Evolutionary conservation across 108 stramenopile species (phyloP).

Genomic region (Epipyxis sp.): DNA sequence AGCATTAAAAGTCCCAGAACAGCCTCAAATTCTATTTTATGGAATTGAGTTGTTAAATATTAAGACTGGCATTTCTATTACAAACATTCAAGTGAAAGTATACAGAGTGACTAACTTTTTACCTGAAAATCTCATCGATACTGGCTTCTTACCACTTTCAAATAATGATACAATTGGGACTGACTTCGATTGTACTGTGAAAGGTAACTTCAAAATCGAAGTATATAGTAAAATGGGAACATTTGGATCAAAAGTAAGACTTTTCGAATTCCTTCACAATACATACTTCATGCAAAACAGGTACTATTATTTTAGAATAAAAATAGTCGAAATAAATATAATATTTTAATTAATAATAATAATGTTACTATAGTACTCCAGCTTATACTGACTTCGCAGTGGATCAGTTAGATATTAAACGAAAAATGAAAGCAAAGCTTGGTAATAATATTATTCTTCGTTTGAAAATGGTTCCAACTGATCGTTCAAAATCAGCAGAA

Average conservation of each 20-base stretch:
- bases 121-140: constrained; percentile 12
- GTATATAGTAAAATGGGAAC: background rate
- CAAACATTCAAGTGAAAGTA: too few relatives aligned
- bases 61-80: background rate
- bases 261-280: constrained; percentile 23
- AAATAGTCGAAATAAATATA: constrained; percentile 2
- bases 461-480: background rate
- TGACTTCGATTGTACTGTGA: background rate
- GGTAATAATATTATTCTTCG: constrained; percentile 14
- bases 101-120: background rate
- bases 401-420: constrained; percentile 28
- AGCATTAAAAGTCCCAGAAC: background rate
- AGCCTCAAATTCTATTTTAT: background rate
- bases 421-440: constrained; percentile 11
- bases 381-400: background rate
- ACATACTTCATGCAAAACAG: constrained; percentile 21
- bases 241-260: background rate
- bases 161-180: background rate
- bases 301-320: too few relatives aligned
- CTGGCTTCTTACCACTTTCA: background rate
- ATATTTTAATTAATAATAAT: background rate
- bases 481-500: background rate
- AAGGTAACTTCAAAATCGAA: constrained; percentile 22
- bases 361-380: background rate
- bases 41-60: constrained; percentile 4